Base-by-base conservation (phyloP, 345 rosid species). In the Arabis alpina region DNA sequence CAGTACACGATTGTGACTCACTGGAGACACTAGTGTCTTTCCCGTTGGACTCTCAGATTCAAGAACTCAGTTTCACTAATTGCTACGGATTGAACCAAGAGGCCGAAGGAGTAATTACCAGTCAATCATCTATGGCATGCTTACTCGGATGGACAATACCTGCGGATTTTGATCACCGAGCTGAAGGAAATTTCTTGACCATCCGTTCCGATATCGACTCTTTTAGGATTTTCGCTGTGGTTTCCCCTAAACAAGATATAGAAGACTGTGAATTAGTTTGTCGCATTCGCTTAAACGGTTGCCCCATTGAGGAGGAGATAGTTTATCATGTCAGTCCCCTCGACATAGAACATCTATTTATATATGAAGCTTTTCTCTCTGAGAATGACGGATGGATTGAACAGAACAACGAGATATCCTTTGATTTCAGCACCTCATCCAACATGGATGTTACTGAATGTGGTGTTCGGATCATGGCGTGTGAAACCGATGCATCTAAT, bases 181-280 rank as follows among this genome's bases (percentile, higher is more conserved):
- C 42, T 34, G 3, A 1, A n/a, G 60, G 60, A 54, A 32, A 14
- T 13, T 59, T 48, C 4, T 59, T 59, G 49, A 41, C 64, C 15
- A 23, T 40, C 30, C 48, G 12, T 41, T 24, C 61, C 16, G 10
- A 10, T 10, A 10, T 0, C 28, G 0, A 0, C n/a, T n/a, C n/a
- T 5, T 56, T 37, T 3, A 10, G n/a, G 27, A 15, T 36, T 16
- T 56, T 14, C 8, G 15, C 10, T 0, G 2, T 56, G 61, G 43
- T 36, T 37, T 36, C 61, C 9, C 44, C 45, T 34, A 15, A 15
- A 41, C 36, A 0, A 7, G 7, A 32, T 7, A 32, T 32, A 7
- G 4, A 5, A 1, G 36, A 32, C 0, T 32, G 36, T 32, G 5
- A 2, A 32, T 32, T 32, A 2, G 1, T 5, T 1, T 32, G 36